Conservation (phyloP, 2,329 filamentous ascomycete genomes). For the Alternaria dauci region DNA sequence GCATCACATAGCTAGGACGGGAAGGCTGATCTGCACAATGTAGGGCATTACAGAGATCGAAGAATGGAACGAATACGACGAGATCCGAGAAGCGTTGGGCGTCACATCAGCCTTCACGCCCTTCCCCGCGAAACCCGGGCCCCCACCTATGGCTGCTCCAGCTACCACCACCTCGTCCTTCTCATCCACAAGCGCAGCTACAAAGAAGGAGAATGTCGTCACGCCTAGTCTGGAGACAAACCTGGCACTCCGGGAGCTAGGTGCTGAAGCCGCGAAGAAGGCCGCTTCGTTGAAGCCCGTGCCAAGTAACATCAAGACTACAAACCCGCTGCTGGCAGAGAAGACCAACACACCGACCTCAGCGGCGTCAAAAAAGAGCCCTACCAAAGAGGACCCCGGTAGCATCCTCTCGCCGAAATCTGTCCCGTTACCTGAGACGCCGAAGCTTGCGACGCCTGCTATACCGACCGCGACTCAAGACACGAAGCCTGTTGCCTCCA, state of each 20-base stretch:
- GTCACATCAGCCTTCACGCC: slow-evolving; percentile 42
- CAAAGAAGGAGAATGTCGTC: slow-evolving; percentile 38
- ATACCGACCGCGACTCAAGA: slow-evolving; percentile 7
- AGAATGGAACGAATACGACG: slow-evolving; percentile 99
- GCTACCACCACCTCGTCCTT: slow-evolving; percentile 11
- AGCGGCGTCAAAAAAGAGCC: slow-evolving; percentile 40
- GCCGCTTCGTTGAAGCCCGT: slow-evolving; percentile 47
- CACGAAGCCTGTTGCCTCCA: background rate
- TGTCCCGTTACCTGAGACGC: slow-evolving; percentile 40
- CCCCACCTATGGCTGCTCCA: slow-evolving; percentile 14
- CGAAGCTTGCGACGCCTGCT: slow-evolving; percentile 19
- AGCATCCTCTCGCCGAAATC: slow-evolving; percentile 35
- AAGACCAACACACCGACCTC: slow-evolving; percentile 41
- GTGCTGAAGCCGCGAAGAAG: slow-evolving; percentile 49
- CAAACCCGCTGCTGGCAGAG: slow-evolving; percentile 46
- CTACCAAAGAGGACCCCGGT: slow-evolving; percentile 22
- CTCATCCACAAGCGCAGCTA: slow-evolving; percentile 18
- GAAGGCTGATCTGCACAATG: slow-evolving; percentile 7
- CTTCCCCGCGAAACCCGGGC: slow-evolving; percentile 41
- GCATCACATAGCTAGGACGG: background rate
- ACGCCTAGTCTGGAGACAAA: slow-evolving; percentile 39
- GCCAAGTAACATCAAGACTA: slow-evolving; percentile 46
- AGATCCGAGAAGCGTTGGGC: slow-evolving; percentile 86
- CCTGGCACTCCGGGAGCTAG: slow-evolving; percentile 48
- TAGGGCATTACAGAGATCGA: slow-evolving; percentile 94